phyloP scores from a whole-genome alignment of 108 stramenopile species.

The Pseudonitzschia multistriata region DNA sequence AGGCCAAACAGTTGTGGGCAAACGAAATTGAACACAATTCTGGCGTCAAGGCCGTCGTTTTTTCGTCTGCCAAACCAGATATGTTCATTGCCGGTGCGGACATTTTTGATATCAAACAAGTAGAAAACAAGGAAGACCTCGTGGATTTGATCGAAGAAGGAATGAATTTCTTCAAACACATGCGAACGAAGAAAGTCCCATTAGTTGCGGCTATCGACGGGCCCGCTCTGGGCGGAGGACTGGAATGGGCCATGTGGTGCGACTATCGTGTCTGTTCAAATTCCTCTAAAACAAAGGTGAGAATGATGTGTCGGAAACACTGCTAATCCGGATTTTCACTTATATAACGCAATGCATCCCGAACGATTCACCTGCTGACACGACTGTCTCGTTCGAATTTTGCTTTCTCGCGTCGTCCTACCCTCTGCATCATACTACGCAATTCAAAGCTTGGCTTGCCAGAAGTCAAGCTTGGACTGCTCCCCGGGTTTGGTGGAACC shows the following conservation, averaged over 20 bases:
- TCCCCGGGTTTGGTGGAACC: constrained; percentile 98
- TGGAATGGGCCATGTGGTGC: constrained; percentile 99
- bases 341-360: not conserved
- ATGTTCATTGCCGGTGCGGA: constrained; percentile 99
- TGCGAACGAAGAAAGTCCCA: constrained; percentile 79
- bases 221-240: constrained; percentile 95
- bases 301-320: not conserved
- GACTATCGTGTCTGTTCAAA: constrained; percentile 97
- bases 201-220: constrained; percentile 97
- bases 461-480: constrained; percentile 96
- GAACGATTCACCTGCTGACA: not conserved
- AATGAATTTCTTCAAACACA: constrained; percentile 75
- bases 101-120: constrained; percentile 86
- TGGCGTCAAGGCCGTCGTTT: constrained; percentile 90
- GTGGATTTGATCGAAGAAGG: constrained; percentile 83
- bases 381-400: not conserved
- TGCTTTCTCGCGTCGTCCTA: not conserved
- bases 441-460: constrained; percentile 68
- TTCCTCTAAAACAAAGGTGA: constrained; percentile 85
- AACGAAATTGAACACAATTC: constrained; percentile 62
- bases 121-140: constrained; percentile 80
- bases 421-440: no score
- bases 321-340: not conserved
- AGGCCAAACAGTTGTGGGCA: constrained; percentile 84
- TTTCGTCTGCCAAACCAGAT: constrained; percentile 93